phyloP scores from a whole-genome alignment of 1,284 basidiomycete genomes.

The Ganoderma boninense region DNA sequence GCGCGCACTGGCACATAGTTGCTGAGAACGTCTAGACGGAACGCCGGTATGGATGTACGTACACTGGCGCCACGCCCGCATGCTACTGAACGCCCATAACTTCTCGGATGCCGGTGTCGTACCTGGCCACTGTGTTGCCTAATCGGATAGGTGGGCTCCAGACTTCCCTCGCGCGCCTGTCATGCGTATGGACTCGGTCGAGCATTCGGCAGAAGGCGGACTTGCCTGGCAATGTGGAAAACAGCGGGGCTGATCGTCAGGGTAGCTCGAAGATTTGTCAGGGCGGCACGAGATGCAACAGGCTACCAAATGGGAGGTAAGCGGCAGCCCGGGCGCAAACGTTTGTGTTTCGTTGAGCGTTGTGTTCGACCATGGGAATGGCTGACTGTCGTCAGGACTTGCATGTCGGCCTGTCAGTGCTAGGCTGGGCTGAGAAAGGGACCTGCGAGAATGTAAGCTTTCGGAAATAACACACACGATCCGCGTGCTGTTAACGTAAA shows the following conservation, averaged over 20 bases:
- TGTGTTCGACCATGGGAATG: neutral
- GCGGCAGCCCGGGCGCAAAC: neutral
- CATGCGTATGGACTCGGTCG: neutral
- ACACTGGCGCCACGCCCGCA: neutral
- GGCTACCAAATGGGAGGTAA: neutral
- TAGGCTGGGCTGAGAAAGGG: neutral
- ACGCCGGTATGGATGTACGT: constrained; percentile 1
- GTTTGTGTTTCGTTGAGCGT: neutral
- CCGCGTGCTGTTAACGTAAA: neutral
- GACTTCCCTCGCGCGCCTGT: neutral
- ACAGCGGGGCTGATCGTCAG: constrained; percentile 1
- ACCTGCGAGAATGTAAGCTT: neutral
- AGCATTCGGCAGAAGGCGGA: neutral
- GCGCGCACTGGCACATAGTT: neutral
- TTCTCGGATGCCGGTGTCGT: neutral
- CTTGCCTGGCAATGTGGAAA: neutral
- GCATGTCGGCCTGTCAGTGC: neutral
- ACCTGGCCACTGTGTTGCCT: constrained; percentile 1
- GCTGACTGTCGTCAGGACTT: neutral
- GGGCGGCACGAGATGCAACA: neutral
- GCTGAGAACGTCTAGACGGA: neutral
- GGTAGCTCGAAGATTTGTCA: neutral
- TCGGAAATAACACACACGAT: neutral
- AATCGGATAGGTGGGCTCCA: constrained; percentile 2
- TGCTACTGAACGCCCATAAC: constrained; percentile 1